These are phyloP conservation scores for Plantago ovata DNA, from an alignment of 257 asterid genomes.

Conservation along the genomic window DNA sequence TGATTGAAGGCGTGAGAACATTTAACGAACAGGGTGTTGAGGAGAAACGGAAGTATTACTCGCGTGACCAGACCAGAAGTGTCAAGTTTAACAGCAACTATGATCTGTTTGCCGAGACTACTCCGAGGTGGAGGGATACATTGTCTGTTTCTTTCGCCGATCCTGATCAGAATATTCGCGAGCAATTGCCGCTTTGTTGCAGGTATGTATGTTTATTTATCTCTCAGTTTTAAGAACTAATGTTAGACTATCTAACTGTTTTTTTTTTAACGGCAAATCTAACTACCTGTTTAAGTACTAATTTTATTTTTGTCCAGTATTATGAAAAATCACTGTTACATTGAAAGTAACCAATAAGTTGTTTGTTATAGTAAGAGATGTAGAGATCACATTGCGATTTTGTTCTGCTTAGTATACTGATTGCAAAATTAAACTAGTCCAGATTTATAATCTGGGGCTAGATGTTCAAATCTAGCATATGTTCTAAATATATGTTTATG, in stretches of 20 bases:
- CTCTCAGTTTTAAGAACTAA: not conserved
- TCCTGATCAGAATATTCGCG: conserved; percentile 8
- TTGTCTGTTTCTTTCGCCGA: conserved; percentile 17
- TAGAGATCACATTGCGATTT: too few species aligned
- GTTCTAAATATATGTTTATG: too few species aligned
- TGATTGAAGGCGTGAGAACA: conserved; percentile 22
- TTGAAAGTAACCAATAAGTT: too few species aligned
- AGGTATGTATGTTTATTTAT: not conserved
- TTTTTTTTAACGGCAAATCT: too few species aligned
- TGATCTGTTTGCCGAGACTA: conserved; percentile 32
- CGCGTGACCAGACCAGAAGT: conserved; percentile 27
- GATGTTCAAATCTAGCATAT: too few species aligned
- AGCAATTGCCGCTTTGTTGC: conserved; percentile 7
- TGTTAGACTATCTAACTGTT: not conserved
- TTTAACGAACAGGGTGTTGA: conserved; percentile 35
- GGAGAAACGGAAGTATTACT: conserved; percentile 43
- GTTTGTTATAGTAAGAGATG: too few species aligned
- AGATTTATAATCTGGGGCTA: too few species aligned
- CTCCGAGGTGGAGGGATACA: conserved; percentile 66
- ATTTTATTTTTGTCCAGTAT: too few species aligned
- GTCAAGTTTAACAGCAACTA: conserved; percentile 35
- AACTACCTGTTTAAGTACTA: too few species aligned
- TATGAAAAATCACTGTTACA: too few species aligned
- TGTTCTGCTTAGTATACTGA: too few species aligned
- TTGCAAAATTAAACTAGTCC: too few species aligned